Base-by-base conservation (phyloP, 2,329 filamentous ascomycete species). In the Davidsoniella neocaledoniae region DNA sequence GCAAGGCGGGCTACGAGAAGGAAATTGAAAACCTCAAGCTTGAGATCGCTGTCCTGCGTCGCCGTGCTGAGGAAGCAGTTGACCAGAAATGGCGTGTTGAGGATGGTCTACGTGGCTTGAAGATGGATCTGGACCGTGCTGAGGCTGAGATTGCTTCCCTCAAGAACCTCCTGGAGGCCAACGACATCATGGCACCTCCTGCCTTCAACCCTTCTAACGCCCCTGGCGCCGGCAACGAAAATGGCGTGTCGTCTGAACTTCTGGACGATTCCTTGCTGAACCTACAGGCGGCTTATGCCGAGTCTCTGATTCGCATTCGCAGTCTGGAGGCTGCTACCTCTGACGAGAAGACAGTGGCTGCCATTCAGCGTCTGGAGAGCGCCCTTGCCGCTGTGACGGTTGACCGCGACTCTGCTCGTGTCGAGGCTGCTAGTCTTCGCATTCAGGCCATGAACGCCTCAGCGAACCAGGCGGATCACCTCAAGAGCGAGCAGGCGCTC, bases 31-130 rank as follows among this genome's bases (percentile, higher is more conserved):
- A 74, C 54, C 70, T 96, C 41, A 81, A 87, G 53, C 79, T 82
- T 21, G 91, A 98, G 62, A 83, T 98, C 54, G 85, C 83, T 47
- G 75, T 82, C 14, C 72, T 98, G 51, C 80, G 91, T 41, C 81
- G 81, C 54, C 79, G 91, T 49, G 90, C 90, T 26, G 90, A 98
- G 58, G 90, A 96, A 55, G 90, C 90, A 14, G 74, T 96, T 12
- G 86, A 94, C 60, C 85, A 94, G 59, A 96, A 96, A 65, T 96
- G 86, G 81, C 83, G 93, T 61, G 90, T 88, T 54, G 90, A 95
- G 65, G 93, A 93, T 66, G 86, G 86, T 16, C 69, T 96, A 2
- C 75, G 78, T 48, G 86, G 88, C 50, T 68, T 96, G 51, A 94
- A 94, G 68, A 95, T 94, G 83, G 90, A 96, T 60, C 76, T 98